Evolutionary conservation across 495 filamentous ascomycete species (phyloP).

Genomic region (Lindgomyces ingoldianus): DNA sequence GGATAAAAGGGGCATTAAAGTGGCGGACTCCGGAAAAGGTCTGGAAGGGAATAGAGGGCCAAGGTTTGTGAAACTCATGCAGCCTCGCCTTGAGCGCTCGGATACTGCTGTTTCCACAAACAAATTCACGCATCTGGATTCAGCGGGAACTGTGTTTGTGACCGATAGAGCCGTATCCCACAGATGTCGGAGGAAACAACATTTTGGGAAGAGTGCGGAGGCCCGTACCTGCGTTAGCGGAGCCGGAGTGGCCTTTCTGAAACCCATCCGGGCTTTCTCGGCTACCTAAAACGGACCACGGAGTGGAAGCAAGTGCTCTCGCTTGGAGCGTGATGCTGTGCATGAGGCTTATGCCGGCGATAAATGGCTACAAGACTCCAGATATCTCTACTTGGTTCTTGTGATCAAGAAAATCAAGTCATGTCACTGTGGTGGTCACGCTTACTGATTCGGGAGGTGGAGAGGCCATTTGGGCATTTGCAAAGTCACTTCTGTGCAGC

Average conservation of each 20-base stretch:
- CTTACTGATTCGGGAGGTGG: slow-evolving; percentile 2
- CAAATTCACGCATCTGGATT: slow-evolving; percentile 9
- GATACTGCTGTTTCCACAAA: slow-evolving; percentile 29
- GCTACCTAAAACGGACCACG: background rate
- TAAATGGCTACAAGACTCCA: background rate
- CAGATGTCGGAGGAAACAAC: slow-evolving; percentile 29
- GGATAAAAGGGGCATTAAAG: slow-evolving; percentile 10
- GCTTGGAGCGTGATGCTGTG: slow-evolving; percentile 14
- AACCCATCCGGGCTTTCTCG: slow-evolving; percentile 19
- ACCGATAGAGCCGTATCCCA: slow-evolving; percentile 7
- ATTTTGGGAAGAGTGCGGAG: slow-evolving; percentile 17
- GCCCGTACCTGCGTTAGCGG: slow-evolving; percentile 37
- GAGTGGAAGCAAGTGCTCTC: slow-evolving; percentile 21
- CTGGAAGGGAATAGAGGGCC: background rate
- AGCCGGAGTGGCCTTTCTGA: slow-evolving; percentile 15
- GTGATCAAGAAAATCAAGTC: slow-evolving; percentile 16
- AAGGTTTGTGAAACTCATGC: slow-evolving; percentile 22
- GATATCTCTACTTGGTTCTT: too few species aligned
- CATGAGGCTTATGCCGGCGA: slow-evolving; percentile 11
- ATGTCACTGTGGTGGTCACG: slow-evolving; percentile 18
- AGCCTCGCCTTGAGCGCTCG: slow-evolving; percentile 6
- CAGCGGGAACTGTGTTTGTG: slow-evolving; percentile 28
- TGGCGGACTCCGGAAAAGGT: slow-evolving; percentile 6
- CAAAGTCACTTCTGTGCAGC: slow-evolving; percentile 18
- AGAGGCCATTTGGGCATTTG: background rate